Evolutionary conservation across 73 alveolate species (phyloP), one percentile per base, ranked within the genome.

Genomic region (Paramecium biaurelia): DNA sequence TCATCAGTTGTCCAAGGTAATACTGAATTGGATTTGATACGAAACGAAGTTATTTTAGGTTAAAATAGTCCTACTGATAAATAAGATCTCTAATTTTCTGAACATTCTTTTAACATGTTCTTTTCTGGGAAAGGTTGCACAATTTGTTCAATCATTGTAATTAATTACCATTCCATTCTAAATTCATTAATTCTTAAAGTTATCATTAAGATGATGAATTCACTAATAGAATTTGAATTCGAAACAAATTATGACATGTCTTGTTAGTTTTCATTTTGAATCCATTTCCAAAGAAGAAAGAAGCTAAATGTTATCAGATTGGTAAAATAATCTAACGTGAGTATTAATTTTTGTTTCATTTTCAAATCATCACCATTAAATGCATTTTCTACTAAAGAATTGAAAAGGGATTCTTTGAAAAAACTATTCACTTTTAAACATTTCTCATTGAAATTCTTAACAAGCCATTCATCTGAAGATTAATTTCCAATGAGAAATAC

Each of bases 131-230:
- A 79, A 8, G 90, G 90, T n/a, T 79, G 7, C 0, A 45, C 11
- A 4, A 43, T 79, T 6, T 21, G 2, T 20, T 24, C 53, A 4
- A 79, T 79, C 2, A 41, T 45, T 9, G 34, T 72, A 21, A 79
- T 45, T 5, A 43, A 41, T 23, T n/a, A 6, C 10, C n/a, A 30
- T 21, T 79, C 90, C 18, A 41, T 26, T 20, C 90, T 32, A 79
- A 79, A 79, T 23, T 79, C 70, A 34, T 79, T 79, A 47, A 79
- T 23, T 47, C 90, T 21, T 79, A 43, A 23, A 34, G 76, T 15
- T 18, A 47, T 38, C 76, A 47, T 10, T 2, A 24, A 79, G 26
- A 79, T 26, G 2, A 38, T 26, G 42, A 63, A 63, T 32, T 79
- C 74, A 1, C 14, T 43, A 23, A 47, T 79, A 4, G 47, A 9